phyloP scores from a whole-genome alignment of 164 flowering plant genomes.

The Annona squamosa region DNA sequence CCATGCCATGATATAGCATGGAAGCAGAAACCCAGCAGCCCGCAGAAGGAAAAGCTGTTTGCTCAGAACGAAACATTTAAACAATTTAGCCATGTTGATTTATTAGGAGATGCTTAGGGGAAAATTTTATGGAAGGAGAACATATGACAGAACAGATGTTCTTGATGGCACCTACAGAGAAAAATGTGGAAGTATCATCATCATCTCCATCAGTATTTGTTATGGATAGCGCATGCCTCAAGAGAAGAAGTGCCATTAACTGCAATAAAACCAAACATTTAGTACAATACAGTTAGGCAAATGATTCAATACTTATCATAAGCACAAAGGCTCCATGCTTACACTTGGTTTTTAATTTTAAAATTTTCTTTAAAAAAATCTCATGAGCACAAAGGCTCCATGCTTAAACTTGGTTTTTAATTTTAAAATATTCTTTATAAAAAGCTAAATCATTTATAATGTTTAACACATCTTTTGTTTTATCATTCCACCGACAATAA shows the following conservation, averaged over 20 bases:
- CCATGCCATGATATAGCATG: slow-evolving; percentile 97
- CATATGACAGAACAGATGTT: not conserved
- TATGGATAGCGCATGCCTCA: slow-evolving; percentile 59
- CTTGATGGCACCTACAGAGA: slow-evolving; percentile 47
- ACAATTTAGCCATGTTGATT: not conserved
- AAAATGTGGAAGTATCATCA: slow-evolving; percentile 51
- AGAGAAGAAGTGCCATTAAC: slow-evolving; percentile 73
- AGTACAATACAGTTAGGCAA: not conserved
- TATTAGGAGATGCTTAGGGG: not conserved
- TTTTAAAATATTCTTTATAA: too few species aligned
- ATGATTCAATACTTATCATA: not conserved
- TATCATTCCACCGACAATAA: not conserved
- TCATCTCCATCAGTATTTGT: slow-evolving; percentile 46
- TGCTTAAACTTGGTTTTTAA: not conserved
- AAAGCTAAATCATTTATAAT: too few species aligned
- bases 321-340: not conserved
- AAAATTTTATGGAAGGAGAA: not conserved
- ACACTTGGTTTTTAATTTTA: too few species aligned
- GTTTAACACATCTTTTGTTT: too few species aligned
- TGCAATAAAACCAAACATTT: slow-evolving; percentile 19
- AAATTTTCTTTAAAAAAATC: not conserved
- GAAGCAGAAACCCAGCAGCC: slow-evolving; percentile 85
- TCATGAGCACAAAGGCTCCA: not conserved
- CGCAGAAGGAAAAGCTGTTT: slow-evolving; percentile 85
- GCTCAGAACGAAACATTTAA: not conserved